phyloP scores from a whole-genome alignment of 176 grass and related monocot genomes.

The Coix lacrymajobi region DNA sequence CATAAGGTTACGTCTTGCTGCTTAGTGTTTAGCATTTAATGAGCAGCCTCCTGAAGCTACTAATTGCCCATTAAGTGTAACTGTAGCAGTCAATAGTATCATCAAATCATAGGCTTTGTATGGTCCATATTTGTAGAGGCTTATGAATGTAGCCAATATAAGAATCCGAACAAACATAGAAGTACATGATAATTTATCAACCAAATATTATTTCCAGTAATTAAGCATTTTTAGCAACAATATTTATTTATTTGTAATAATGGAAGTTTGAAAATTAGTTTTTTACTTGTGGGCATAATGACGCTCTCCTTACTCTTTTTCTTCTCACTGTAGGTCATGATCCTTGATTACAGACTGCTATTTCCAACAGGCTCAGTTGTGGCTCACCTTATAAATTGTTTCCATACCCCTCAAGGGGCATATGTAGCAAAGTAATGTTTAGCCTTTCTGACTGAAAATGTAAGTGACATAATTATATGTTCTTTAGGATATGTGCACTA shows the following conservation, averaged over 20 bases:
- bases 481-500: not conserved
- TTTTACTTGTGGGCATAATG: not conserved
- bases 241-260: not conserved
- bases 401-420: slow-evolving; percentile 66
- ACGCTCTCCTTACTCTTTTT: not conserved
- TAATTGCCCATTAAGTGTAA: too few relatives aligned
- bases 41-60: too few relatives aligned
- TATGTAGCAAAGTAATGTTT: slow-evolving; percentile 46
- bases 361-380: slow-evolving; percentile 62
- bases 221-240: not conserved
- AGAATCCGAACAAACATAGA: too few relatives aligned
- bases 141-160: too few relatives aligned
- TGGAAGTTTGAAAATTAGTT: not conserved
- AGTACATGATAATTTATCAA: not conserved
- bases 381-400: slow-evolving; percentile 63
- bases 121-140: too few relatives aligned
- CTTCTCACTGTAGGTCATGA: slow-evolving; percentile 40
- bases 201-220: not conserved
- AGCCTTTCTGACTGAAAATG: not conserved
- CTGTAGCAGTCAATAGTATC: too few relatives aligned
- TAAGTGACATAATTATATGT: not conserved
- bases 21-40: not conserved
- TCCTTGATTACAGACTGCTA: slow-evolving; percentile 56
- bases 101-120: too few relatives aligned
- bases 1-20: not conserved